Percentiles rank a stretch among this genome's conserved stretches.
Conservation (phyloP, 148 eudicot genomes). For the Rheum nobile region DNA sequence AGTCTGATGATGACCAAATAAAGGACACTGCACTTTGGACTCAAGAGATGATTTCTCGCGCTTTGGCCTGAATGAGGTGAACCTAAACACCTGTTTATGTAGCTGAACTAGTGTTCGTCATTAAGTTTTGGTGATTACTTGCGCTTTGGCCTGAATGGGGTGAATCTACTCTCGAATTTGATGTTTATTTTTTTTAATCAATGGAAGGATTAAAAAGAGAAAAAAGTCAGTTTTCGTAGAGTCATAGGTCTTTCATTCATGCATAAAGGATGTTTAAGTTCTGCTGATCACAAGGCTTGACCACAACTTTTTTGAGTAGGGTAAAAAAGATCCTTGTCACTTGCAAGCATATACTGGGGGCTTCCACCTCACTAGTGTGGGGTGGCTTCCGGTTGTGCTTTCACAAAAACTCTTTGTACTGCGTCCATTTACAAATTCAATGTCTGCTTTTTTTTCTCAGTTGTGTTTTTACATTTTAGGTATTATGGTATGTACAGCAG, state of each 20-base stretch:
- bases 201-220: not conserved
- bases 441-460: not conserved
- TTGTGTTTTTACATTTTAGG: not conserved
- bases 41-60: slow-evolving; percentile 53
- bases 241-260: not conserved
- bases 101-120: not conserved
- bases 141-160: not conserved
- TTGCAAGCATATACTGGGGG: not conserved
- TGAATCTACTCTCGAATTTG: not conserved
- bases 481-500: not conserved
- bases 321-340: slow-evolving; percentile 3
- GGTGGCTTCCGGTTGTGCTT: not conserved
- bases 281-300: not conserved
- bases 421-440: slow-evolving; percentile 1
- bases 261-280: slow-evolving; percentile 1
- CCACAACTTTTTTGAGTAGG: not conserved
- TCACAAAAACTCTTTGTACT: slow-evolving; percentile 5
- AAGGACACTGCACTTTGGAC: slow-evolving; percentile 61
- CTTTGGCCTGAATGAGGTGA: not conserved
- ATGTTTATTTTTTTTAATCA: not conserved
- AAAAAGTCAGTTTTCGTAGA: not conserved
- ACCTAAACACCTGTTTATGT: not conserved
- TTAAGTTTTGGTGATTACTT: not conserved
- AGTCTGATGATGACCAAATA: slow-evolving; percentile 49
- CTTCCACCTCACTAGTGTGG: not conserved